Evolutionary conservation across 495 filamentous ascomycete genomes (phyloP), one percentile per base, ranked within the genome.

Genomic region (Cairneyella variabilis): DNA sequence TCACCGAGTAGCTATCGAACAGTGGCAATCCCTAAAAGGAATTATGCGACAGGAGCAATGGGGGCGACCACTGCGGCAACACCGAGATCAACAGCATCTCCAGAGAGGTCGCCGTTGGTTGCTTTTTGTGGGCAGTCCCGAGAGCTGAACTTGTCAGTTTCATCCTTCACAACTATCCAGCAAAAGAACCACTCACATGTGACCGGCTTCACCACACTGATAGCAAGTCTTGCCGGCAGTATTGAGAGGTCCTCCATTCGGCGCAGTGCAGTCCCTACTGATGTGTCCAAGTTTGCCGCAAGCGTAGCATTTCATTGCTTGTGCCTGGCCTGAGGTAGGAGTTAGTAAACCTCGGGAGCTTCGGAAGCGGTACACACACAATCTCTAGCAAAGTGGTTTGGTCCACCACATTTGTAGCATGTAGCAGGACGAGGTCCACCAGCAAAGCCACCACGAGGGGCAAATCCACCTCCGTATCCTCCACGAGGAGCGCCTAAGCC

Each of bases 231-330:
- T 97, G 63, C 92, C 92, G 56, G 88, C 90, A 58, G 89, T 90
- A 80, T 91, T 96, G 59, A 97, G 78, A 28, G 91, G 91, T 18
- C 95, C 95, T 41, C 95, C 95, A 69, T 97, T 97, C 49, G 95
- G 95, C 46, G 95, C 89, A 20, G 91, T 96, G 76, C 93, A 99
- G 73, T 99, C 93, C 59, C 92, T 22, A n/a, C 22, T 16, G 34
- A 50, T 39, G 22, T 50, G 48, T 20, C 44, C 48, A 40, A 40
- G 82, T 75, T 98, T 98, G 67, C 95, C 95, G 69, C 95, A 99
- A 58, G 95, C 92, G 70, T 97, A 99, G 81, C 95, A 99, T 73
- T 99, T 99, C 91, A 96, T 96, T 49, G 92, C 91, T 74, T 97
- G 95, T 56, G 93, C 93, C 75, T 99, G 95, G 78, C n/a, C n/a